These are phyloP conservation scores for Puccinellia tenuiflora DNA, from an alignment of 176 grass and related monocot species.

Conservation along the genomic window DNA sequence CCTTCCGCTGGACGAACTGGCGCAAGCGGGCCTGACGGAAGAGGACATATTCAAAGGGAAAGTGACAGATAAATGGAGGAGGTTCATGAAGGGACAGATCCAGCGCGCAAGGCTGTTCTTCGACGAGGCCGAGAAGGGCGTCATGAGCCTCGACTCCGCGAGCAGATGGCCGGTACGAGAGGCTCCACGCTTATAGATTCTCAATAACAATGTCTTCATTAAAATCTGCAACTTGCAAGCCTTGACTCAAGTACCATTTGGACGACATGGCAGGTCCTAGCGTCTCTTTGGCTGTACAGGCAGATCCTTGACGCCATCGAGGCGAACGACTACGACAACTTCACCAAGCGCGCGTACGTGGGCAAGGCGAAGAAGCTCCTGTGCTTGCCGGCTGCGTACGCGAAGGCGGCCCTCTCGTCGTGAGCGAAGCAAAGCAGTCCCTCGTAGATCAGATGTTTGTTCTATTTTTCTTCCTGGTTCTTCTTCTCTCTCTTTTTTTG, in stretches of 20 bases:
- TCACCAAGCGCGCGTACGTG: slow-evolving; percentile 80
- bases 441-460: slow-evolving; percentile 6
- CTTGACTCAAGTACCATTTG: background rate
- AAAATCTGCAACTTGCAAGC: no score
- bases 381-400: slow-evolving; percentile 60
- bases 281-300: slow-evolving; percentile 73
- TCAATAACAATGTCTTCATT: no score
- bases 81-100: slow-evolving; percentile 96
- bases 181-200: no score
- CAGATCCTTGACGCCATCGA: slow-evolving; percentile 93
- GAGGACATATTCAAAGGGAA: slow-evolving; percentile 86
- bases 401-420: slow-evolving; percentile 45
- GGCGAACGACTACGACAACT: slow-evolving; percentile 94
- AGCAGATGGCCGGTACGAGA: slow-evolving; percentile 91
- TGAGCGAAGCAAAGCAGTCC: background rate
- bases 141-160: slow-evolving; percentile 60
- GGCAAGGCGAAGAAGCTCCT: slow-evolving; percentile 83
- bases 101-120: slow-evolving; percentile 85
- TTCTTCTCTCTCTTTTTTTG: background rate
- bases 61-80: slow-evolving; percentile 87
- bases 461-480: background rate
- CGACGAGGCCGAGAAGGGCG: slow-evolving; percentile 71
- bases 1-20: slow-evolving; percentile 84
- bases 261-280: slow-evolving; percentile 44
- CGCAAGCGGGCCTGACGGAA: slow-evolving; percentile 59